Conservation (phyloP, 169 alveolate genomes). For the Cystoisospora suis region DNA sequence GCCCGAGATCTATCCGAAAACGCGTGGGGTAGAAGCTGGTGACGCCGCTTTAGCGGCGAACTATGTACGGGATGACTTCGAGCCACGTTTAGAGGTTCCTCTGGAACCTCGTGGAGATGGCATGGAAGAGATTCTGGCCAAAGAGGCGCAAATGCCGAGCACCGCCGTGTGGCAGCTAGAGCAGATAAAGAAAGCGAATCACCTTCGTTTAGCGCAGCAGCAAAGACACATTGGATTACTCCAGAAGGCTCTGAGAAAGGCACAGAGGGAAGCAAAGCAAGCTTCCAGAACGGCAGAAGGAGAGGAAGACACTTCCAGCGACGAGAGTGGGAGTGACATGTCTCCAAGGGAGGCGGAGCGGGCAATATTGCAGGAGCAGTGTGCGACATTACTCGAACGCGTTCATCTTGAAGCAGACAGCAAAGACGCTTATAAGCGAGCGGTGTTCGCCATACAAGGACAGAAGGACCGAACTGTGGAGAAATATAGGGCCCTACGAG, state of each 20-base stretch:
- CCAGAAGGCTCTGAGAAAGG: slow-evolving; percentile 46
- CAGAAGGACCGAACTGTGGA: neutral
- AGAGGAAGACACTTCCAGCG: neutral
- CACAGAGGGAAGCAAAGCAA: neutral
- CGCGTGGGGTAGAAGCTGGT: neutral
- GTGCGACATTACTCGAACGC: neutral
- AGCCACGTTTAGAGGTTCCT: neutral
- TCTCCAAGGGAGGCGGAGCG: neutral
- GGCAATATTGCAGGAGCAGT: slow-evolving; percentile 2
- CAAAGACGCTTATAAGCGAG: neutral
- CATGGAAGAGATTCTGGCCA: slow-evolving; percentile 21
- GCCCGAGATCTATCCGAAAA: neutral
- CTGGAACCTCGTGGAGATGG: slow-evolving; percentile 49
- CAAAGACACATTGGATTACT: slow-evolving; percentile 35
- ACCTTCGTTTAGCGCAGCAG: slow-evolving; percentile 45
- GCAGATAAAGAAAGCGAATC: slow-evolving; percentile 43
- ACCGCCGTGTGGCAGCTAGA: slow-evolving; percentile 55
- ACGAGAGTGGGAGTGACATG: neutral
- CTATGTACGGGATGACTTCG: neutral
- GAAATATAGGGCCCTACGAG: neutral
- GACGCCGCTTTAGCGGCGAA: neutral
- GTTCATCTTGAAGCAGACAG: neutral
- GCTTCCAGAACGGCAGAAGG: neutral
- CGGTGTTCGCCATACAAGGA: neutral
- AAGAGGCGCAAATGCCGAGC: slow-evolving; percentile 46